Percentiles rank a stretch among this genome's conserved stretches.
Evolutionary conservation across 768 basidiomycete genomes (phyloP).

Genomic region (Calocybe cyanea): DNA sequence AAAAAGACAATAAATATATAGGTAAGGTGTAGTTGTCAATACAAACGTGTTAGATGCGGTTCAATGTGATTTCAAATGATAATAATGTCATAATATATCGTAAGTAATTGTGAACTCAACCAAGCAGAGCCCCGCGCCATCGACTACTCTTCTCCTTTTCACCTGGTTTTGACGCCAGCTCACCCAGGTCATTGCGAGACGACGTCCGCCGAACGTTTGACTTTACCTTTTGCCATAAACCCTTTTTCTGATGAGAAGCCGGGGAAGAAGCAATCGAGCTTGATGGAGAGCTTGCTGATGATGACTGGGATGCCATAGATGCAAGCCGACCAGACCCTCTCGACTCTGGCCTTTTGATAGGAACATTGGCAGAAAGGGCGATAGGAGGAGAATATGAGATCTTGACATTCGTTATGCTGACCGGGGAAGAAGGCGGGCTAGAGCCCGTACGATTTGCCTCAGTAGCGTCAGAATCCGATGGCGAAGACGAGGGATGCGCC

Average conservation of each 20-base stretch:
- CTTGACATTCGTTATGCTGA: neutral
- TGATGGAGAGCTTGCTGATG: constrained; percentile 6
- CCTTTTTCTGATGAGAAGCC: constrained; percentile 3
- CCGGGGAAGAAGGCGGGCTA: constrained; percentile 18
- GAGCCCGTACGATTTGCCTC: constrained; percentile 8
- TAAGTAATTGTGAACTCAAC: too few species aligned
- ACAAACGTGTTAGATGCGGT: too few species aligned
- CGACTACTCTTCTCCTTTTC: constrained; percentile 12
- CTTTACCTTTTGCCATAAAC: constrained; percentile 37
- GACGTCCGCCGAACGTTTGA: constrained; percentile 26
- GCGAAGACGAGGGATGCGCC: constrained; percentile 17
- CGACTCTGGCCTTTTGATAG: neutral
- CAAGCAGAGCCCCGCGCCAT: constrained; percentile 10
- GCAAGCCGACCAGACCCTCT: neutral
- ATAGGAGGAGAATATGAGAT: too few species aligned
- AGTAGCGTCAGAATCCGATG: constrained; percentile 12
- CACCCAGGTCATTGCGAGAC: constrained; percentile 8
- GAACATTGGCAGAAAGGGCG: neutral
- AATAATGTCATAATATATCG: too few species aligned
- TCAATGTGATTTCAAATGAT: too few species aligned
- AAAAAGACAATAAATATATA: too few species aligned
- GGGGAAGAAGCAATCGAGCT: constrained; percentile 8
- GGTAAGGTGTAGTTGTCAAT: too few species aligned
- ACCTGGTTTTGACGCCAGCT: constrained; percentile 1
- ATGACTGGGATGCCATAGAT: constrained; percentile 8